These are phyloP conservation scores for Exophiala phaeomuriformis DNA, from an alignment of 2,329 filamentous ascomycete species.

Conservation along the genomic window DNA sequence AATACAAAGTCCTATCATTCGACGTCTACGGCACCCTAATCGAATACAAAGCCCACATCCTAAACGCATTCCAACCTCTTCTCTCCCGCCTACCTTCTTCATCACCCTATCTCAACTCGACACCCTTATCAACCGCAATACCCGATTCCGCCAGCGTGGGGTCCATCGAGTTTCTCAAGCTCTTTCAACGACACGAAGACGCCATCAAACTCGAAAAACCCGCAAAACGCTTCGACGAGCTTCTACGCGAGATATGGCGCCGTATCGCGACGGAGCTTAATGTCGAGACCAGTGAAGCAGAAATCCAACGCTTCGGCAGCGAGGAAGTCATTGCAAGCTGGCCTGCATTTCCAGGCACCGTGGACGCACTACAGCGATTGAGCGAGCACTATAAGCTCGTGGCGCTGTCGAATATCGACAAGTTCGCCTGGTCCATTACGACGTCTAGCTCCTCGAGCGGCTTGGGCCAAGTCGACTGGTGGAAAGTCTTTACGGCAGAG, in stretches of 20 bases:
- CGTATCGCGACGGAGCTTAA: slow-evolving; percentile 30
- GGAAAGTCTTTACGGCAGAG: slow-evolving; percentile 53
- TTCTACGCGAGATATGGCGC: slow-evolving; percentile 47
- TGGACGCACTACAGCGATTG: slow-evolving; percentile 46
- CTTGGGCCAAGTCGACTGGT: slow-evolving; percentile 52
- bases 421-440: slow-evolving; percentile 40
- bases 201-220: slow-evolving; percentile 50
- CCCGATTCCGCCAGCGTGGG: slow-evolving; percentile 20
- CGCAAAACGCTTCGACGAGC: slow-evolving; percentile 50
- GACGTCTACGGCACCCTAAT: slow-evolving; percentile 75
- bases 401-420: slow-evolving; percentile 52
- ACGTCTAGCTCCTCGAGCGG: slow-evolving; percentile 43
- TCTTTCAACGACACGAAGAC: slow-evolving; percentile 43
- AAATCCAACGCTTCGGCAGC: slow-evolving; percentile 43
- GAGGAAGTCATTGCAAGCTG: slow-evolving; percentile 41
- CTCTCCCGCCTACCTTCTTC: slow-evolving; percentile 22
- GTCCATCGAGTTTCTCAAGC: slow-evolving; percentile 38
- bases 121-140: slow-evolving; percentile 17
- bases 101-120: slow-evolving; percentile 29
- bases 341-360: slow-evolving; percentile 52
- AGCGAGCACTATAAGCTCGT: slow-evolving; percentile 48
- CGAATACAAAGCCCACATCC: slow-evolving; percentile 65
- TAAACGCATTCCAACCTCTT: slow-evolving; percentile 44
- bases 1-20: slow-evolving; percentile 53
- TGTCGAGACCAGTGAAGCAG: slow-evolving; percentile 26